These are phyloP conservation scores for Tolypocladium guangdongense DNA, from an alignment of 2,329 filamentous ascomycete genomes.

Conservation along the genomic window DNA sequence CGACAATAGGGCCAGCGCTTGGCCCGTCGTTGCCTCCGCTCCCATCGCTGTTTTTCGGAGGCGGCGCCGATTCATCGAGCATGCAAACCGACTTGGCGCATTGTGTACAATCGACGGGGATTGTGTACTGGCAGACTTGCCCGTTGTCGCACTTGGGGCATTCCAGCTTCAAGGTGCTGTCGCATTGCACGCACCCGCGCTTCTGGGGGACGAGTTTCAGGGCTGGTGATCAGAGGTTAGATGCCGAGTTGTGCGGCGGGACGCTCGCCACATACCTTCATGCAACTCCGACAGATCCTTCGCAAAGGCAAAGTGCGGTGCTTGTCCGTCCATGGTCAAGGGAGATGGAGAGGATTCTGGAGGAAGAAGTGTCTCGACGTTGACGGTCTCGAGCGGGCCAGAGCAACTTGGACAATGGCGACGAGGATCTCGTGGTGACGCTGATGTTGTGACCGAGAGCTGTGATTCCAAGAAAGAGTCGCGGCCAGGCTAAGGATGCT, in stretches of 20 bases:
- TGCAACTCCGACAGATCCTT: constrained; percentile 20
- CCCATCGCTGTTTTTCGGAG: constrained; percentile 7
- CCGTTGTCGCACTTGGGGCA: constrained; percentile 34
- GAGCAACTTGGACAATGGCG: not conserved
- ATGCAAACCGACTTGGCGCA: constrained; percentile 39
- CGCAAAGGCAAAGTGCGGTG: constrained; percentile 6
- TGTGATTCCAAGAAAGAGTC: not conserved
- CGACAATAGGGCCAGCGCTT: constrained; percentile 77
- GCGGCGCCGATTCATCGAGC: constrained; percentile 10
- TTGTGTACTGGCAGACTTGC: constrained; percentile 33
- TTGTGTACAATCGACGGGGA: constrained; percentile 32
- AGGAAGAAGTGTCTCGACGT: not conserved
- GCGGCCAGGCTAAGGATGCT: not conserved
- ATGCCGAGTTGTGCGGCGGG: not conserved
- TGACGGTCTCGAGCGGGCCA: not conserved
- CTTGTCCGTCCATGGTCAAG: not conserved
- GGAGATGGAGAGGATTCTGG: not conserved
- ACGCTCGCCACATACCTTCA: constrained; percentile 14
- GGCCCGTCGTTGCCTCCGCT: constrained; percentile 32
- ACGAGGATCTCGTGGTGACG: not conserved
- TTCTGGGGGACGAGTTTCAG: constrained; percentile 27
- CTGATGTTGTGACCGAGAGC: not conserved
- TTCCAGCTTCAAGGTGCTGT: constrained; percentile 24
- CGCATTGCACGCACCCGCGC: constrained; percentile 34
- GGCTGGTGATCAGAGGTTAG: constrained; percentile 7